Evolutionary conservation across 2,329 filamentous ascomycete species (phyloP).

Genomic region (Colletotrichum incanum): DNA sequence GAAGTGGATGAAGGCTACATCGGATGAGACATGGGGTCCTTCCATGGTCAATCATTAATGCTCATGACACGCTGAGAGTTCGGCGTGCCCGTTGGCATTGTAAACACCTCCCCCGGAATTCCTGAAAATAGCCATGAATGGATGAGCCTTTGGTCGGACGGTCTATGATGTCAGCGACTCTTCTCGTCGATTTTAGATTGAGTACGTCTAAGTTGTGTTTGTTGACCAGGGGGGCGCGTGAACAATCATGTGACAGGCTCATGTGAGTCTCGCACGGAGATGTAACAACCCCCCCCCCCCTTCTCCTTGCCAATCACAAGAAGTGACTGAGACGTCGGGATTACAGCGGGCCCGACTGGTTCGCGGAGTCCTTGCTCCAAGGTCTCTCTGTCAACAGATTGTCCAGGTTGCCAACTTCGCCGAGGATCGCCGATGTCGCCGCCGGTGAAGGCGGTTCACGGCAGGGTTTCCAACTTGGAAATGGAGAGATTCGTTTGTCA

Average conservation of each 20-base stretch:
- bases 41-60: not conserved
- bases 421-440: not conserved
- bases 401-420: not conserved
- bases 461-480: not conserved
- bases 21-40: conserved; percentile 31
- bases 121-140: conserved; percentile 7
- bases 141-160: not conserved
- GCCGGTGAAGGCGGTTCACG: not conserved
- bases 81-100: conserved; percentile 10
- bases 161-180: conserved; percentile 8
- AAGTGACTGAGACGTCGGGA: not conserved
- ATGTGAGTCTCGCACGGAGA: not conserved
- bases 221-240: not conserved
- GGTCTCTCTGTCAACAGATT: not conserved
- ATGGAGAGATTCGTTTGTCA: not conserved
- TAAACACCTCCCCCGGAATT: conserved; percentile 1
- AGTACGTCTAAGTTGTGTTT: not conserved
- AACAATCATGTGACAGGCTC: not conserved
- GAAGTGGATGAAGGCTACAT: conserved; percentile 27
- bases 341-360: not conserved
- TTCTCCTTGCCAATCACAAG: not conserved
- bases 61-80: conserved; percentile 20
- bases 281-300: not conserved
- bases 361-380: not conserved
- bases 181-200: not conserved